A percentile compares a stretch with the other conserved stretches of the same genome.
These are phyloP conservation scores for Scolecobasidium constrictum DNA, from an alignment of 2,329 filamentous ascomycete species.

Conservation along the genomic window DNA sequence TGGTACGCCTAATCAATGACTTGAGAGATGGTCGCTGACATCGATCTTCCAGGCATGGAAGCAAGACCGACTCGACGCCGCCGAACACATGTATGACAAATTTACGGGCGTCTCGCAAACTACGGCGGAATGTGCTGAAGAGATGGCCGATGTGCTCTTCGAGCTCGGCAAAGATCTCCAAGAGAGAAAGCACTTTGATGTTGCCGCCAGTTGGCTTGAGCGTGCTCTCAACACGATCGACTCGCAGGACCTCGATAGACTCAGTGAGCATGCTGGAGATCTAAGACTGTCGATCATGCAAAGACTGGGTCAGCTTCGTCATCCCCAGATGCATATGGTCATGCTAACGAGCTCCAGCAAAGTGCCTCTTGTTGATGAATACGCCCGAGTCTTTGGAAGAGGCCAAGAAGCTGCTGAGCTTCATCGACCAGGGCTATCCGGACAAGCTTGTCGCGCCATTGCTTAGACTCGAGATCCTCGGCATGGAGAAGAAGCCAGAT, in stretches of 20 bases:
- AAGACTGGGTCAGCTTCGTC: constrained; percentile 26
- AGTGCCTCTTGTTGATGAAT: constrained; percentile 39
- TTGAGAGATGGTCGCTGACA: background rate
- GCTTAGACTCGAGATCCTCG: constrained; percentile 57
- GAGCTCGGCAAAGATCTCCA: constrained; percentile 58
- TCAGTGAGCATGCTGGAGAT: constrained; percentile 51
- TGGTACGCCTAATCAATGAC: constrained; percentile 47
- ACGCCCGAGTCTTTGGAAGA: constrained; percentile 35
- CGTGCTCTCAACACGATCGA: constrained; percentile 52
- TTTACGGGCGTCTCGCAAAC: constrained; percentile 26
- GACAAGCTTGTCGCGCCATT: constrained; percentile 56
- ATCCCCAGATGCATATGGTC: background rate
- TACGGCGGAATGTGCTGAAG: constrained; percentile 41
- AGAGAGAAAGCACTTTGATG: constrained; percentile 38
- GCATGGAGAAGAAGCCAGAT: constrained; percentile 27
- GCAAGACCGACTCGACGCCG: constrained; percentile 60
- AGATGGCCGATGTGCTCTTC: constrained; percentile 55
- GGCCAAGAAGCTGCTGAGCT: constrained; percentile 46
- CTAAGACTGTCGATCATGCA: constrained; percentile 58
- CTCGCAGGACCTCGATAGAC: constrained; percentile 40
- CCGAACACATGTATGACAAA: constrained; percentile 66
- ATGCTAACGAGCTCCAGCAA: constrained; percentile 30
- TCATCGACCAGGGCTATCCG: constrained; percentile 39
- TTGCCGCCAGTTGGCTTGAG: constrained; percentile 63
- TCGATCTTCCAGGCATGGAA: constrained; percentile 54